Evolutionary conservation across 192 early-diverging fungal species (phyloP), one percentile per base, ranked within the genome.

Genomic region (Mortierella alpina): DNA sequence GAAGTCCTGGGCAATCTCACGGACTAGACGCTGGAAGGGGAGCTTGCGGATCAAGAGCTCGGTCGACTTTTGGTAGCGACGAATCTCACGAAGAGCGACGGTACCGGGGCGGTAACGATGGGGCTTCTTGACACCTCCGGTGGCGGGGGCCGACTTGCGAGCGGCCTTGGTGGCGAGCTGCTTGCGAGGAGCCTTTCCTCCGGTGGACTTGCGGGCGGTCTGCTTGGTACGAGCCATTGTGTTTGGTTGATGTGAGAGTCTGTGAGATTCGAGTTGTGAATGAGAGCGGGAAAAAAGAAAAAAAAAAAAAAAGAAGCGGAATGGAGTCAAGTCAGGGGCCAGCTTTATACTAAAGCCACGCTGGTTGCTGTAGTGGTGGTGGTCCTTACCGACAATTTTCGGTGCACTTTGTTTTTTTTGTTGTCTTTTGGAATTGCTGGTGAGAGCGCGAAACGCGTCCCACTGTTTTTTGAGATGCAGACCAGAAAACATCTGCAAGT

Each of bases 1-100:
- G 89, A 97, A 98, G 86, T 99, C 97, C 88, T 99, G 98, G 63
- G 97, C 96, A 73, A 99, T 99, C 88, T 99, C 98, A 85, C 97
- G 93, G 31, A 99, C 97, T 54, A 99, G 92, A 79, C 95, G 93
- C 90, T 95, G 94, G 93, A 96, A 97, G 59, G 94, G 96, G 59
- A 93, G 87, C 88, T 97, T 95, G 86, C 95, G 93, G 85, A 96
- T 96, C 70, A 96, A 90, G 60, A 97, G 89, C 87, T 98, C 95
- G 62, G 96, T 97, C 63, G 95, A 95, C 88, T 99, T 99, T 87
- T 98, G 94, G 86, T 96, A 96, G 54, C 95, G 90, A 87, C 95
- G 93, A 71, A 96, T 96, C 89, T 95, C 94, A 84, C 94, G 92
- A 79, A 96, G 91, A 51, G 94, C 94, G 69, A 96, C 95, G 67